phyloP scores from a whole-genome alignment of 1,284 basidiomycete species.

The Cryptococcus neoformans region DNA sequence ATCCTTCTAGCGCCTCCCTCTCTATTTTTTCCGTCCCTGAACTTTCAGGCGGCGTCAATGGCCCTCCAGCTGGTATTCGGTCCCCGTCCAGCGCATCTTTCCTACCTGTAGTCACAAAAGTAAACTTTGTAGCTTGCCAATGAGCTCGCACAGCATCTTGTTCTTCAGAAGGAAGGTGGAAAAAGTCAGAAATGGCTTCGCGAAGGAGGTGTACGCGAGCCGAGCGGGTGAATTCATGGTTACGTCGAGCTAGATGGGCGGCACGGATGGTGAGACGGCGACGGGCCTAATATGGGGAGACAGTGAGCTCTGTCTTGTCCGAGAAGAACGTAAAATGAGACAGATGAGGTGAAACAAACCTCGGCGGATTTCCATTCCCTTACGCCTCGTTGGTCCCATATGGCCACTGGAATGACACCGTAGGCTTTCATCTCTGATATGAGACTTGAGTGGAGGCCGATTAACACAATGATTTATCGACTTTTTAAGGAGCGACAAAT shows the following conservation, averaged over 20 bases:
- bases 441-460: conserved; percentile 18
- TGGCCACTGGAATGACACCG: conserved; percentile 38
- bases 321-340: neutral
- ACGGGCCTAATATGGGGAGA: no score
- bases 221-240: conserved; percentile 34
- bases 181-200: conserved; percentile 11
- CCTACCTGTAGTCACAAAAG: conserved; percentile 4
- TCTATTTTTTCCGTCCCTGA: neutral
- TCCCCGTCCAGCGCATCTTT: neutral
- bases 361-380: conserved; percentile 48
- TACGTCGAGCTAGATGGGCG: conserved; percentile 25
- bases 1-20: neutral
- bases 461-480: no score
- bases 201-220: conserved; percentile 11
- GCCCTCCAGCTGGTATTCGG: neutral
- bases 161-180: conserved; percentile 11
- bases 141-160: conserved; percentile 10
- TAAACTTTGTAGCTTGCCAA: conserved; percentile 18
- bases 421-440: conserved; percentile 36
- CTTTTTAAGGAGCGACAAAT: neutral
- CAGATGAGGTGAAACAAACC: conserved; percentile 18
- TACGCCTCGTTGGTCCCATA: conserved; percentile 45
- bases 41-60: neutral
- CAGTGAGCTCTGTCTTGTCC: no score
- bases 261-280: conserved; percentile 17